Percentiles rank a stretch among this genome's conserved stretches.
These are phyloP conservation scores for Crepidotus variabilis DNA, from an alignment of 768 basidiomycete genomes.

Conservation along the genomic window DNA sequence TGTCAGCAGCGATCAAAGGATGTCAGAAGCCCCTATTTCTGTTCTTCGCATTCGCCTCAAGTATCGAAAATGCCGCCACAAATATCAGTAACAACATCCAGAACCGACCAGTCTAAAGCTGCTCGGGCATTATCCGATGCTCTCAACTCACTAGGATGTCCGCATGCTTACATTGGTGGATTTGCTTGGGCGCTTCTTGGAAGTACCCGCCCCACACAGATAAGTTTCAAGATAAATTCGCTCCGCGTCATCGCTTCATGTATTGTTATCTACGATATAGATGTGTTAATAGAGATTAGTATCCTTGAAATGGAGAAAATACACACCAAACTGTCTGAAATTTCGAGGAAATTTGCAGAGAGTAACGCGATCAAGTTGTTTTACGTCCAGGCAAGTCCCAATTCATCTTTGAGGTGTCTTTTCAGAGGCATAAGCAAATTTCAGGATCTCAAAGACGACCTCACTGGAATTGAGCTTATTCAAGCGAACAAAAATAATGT, in stretches of 20 bases:
- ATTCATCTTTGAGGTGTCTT: neutral
- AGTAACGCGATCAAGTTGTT: conserved; percentile 21
- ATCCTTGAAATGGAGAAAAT: conserved; percentile 12
- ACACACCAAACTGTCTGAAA: conserved; percentile 16
- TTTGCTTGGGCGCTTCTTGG: conserved; percentile 28
- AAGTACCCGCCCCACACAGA: conserved; percentile 21
- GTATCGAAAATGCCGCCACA: neutral
- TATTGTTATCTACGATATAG: conserved; percentile 23
- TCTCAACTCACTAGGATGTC: conserved; percentile 15
- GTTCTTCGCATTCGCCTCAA: neutral
- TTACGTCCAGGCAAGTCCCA: conserved; percentile 17
- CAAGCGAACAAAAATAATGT: conserved; percentile 18
- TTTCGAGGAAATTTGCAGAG: conserved; percentile 19
- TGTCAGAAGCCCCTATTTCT: no score
- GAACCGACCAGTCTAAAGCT: conserved; percentile 14
- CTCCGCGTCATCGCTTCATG: conserved; percentile 4
- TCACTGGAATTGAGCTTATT: conserved; percentile 14
- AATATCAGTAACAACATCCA: conserved; percentile 15
- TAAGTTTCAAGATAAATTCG: conserved; percentile 13
- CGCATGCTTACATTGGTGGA: conserved; percentile 26
- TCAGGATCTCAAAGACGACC: conserved; percentile 14
- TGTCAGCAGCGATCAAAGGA: no score
- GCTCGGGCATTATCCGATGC: conserved; percentile 13
- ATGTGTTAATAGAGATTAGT: conserved; percentile 23
- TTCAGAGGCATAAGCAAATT: neutral